Evolutionary conservation across 768 basidiomycete genomes (phyloP).

Genomic region (Lenzites betulinus): DNA sequence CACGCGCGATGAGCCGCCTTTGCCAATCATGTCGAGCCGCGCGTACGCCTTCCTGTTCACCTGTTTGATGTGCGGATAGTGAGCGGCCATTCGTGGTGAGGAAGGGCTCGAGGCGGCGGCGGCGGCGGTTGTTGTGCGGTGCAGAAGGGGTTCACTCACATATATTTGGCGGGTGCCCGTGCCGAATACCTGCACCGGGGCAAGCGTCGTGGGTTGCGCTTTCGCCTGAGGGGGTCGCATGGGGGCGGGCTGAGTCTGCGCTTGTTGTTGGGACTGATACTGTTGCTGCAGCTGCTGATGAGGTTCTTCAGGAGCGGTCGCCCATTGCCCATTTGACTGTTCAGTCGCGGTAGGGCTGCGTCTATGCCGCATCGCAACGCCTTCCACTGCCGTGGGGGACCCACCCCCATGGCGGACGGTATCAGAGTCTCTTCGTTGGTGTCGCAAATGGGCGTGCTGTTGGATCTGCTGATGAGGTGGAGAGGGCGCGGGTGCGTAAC

Average conservation of each 20-base stretch:
- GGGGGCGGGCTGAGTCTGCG: neutral
- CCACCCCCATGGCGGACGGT: conserved; percentile 56
- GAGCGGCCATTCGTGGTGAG: neutral
- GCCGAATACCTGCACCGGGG: neutral
- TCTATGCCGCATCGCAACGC: conserved; percentile 44
- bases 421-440: conserved; percentile 76
- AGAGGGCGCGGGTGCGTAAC: conserved; percentile 41
- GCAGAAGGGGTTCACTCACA: neutral
- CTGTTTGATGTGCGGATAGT: conserved; percentile 32
- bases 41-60: conserved; percentile 85
- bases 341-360: conserved; percentile 75
- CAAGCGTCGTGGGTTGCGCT: conserved; percentile 14
- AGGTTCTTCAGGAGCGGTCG: conserved; percentile 2
- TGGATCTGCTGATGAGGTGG: conserved; percentile 52
- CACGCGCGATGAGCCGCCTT: conserved; percentile 94
- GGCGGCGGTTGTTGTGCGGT: neutral
- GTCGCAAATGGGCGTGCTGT: conserved; percentile 38
- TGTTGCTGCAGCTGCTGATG: conserved; percentile 9
- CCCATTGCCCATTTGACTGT: conserved; percentile 30
- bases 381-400: conserved; percentile 58
- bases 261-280: neutral
- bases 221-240: neutral
- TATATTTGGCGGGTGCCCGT: neutral
- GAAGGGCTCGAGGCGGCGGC: neutral
- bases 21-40: conserved; percentile 86